Conservation (phyloP, 352 stramenopile species). For the Hyaloperonospora brassicae region DNA sequence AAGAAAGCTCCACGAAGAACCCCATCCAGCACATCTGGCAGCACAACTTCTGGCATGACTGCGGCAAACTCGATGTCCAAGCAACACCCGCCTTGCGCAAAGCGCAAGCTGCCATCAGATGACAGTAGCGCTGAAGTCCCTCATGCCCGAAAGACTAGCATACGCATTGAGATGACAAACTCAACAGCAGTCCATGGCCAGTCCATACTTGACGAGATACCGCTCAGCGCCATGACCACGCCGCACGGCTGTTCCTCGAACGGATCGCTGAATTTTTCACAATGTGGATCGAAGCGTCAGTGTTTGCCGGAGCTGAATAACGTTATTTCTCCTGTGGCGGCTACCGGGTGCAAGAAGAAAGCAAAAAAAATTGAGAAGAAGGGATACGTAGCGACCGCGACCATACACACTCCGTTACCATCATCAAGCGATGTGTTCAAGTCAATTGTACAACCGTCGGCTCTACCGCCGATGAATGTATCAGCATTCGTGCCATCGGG, state of each 20-base stretch:
- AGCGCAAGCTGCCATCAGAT: conserved; percentile 33
- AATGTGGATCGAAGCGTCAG: conserved; percentile 24
- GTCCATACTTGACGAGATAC: conserved; percentile 29
- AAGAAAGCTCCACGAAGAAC: conserved; percentile 64
- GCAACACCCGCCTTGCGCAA: conserved; percentile 37
- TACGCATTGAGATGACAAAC: conserved; percentile 31
- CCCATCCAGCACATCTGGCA: conserved; percentile 8
- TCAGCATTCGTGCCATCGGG: conserved; percentile 10
- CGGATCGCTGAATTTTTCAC: conserved; percentile 19
- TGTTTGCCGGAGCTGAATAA: conserved; percentile 52
- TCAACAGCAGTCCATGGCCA: conserved; percentile 25
- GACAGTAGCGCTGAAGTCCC: conserved; percentile 17
- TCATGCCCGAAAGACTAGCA: conserved; percentile 14
- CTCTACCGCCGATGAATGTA: conserved; percentile 8
- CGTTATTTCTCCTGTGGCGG: conserved; percentile 60
- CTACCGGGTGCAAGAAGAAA: conserved; percentile 62
- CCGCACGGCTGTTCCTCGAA: conserved; percentile 23
- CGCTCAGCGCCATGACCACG: conserved; percentile 29
- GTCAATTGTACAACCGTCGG: conserved; percentile 10
- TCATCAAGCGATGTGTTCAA: conserved; percentile 17
- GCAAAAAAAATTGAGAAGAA: conserved; percentile 59
- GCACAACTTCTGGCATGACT: conserved; percentile 7
- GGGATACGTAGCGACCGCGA: conserved; percentile 23
- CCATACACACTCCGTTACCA: conserved; percentile 19
- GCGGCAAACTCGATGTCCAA: conserved; percentile 18